phyloP scores from a whole-genome alignment of 495 filamentous ascomycete species.

The Apiosordaria backusii region DNA sequence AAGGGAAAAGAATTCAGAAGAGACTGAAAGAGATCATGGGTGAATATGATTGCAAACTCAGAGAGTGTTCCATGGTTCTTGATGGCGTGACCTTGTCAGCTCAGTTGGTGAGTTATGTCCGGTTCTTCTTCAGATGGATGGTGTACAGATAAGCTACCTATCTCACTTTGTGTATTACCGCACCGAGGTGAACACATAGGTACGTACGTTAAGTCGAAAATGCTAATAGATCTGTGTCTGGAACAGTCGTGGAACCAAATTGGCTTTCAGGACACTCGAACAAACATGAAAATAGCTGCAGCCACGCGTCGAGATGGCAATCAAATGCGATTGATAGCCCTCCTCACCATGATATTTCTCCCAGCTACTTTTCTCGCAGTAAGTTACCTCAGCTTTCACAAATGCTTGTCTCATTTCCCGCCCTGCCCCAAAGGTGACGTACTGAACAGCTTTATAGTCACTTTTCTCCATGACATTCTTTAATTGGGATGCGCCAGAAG shows the following conservation, averaged over 20 bases:
- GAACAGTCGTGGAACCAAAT: constrained; percentile 13
- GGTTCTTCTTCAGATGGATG: neutral
- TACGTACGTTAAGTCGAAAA: no score
- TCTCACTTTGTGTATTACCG: no score
- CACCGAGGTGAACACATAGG: no score
- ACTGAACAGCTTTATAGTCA: constrained; percentile 4
- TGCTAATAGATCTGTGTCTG: constrained; percentile 3
- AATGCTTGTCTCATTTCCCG: neutral
- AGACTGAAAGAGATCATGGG: constrained; percentile 18
- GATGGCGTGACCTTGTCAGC: constrained; percentile 40
- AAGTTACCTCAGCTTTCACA: neutral
- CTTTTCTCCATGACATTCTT: constrained; percentile 25
- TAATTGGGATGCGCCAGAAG: constrained; percentile 5
- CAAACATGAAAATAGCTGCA: constrained; percentile 28
- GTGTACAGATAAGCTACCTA: neutral
- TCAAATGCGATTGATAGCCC: constrained; percentile 31
- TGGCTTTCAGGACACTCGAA: constrained; percentile 20
- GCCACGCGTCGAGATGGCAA: constrained; percentile 24
- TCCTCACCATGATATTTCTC: constrained; percentile 22
- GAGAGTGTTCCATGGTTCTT: constrained; percentile 38
- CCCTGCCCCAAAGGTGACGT: neutral
- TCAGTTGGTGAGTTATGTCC: constrained; percentile 29
- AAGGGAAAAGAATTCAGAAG: constrained; percentile 9
- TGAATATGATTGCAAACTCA: constrained; percentile 37
- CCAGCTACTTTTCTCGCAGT: constrained; percentile 19